Evolutionary conservation across 2,329 filamentous ascomycete species (phyloP).

Genomic region (Diatrype stigma): DNA sequence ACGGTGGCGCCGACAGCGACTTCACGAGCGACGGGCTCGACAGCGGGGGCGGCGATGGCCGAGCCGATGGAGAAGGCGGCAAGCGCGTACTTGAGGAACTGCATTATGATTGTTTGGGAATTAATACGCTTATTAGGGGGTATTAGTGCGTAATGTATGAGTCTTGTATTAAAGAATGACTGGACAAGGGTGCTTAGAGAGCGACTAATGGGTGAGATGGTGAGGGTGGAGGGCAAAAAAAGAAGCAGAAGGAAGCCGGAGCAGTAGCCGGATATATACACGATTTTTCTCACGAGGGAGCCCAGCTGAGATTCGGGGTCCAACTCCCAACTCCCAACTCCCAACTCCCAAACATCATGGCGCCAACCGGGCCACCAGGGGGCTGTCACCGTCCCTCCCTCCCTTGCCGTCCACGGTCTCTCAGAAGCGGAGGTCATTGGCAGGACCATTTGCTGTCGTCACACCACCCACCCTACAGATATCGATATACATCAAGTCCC

Average conservation of each 20-base stretch:
- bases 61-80: constrained; percentile 28
- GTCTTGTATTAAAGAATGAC: constrained; percentile 2
- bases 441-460: background rate
- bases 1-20: constrained; percentile 11
- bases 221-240: constrained; percentile 1
- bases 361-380: background rate
- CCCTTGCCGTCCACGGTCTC: background rate
- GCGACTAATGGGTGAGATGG: background rate
- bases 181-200: background rate
- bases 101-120: constrained; percentile 22
- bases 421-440: background rate
- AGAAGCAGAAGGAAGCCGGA: background rate
- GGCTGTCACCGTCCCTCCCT: background rate
- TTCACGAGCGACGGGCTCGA: constrained; percentile 8
- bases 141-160: constrained; percentile 3
- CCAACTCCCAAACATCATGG: no score
- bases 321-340: no score
- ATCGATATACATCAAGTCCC: background rate
- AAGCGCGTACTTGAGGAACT: constrained; percentile 27
- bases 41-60: constrained; percentile 23
- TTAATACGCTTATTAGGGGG: background rate
- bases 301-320: no score
- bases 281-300: background rate
- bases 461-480: background rate
- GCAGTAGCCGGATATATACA: background rate